Percentiles rank a stretch among this genome's conserved stretches.
phyloP scores from a whole-genome alignment of 176 grass and related monocot species.

The sorghum (Sorghum bicolor) region Sorghum_bicolor_NCBIv3 NC_012879.2:60381001-60381500 shows the following conservation, averaged over 20 bases:
- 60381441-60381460: too few relatives aligned
- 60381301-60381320: neutral
- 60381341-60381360: constrained; percentile 24
- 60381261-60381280: too few relatives aligned
- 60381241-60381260: neutral
- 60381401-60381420: neutral
- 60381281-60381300: neutral
- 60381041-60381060: constrained; percentile 18
- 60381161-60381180: constrained; percentile 5
- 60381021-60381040: constrained; percentile 4
- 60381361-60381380: too few relatives aligned
- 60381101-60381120: neutral
- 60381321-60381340: neutral
- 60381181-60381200: constrained; percentile 25
- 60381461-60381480: too few relatives aligned
- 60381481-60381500: neutral
- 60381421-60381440: neutral
- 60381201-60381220: neutral
- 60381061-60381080: constrained; percentile 25
- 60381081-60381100: neutral
- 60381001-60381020: neutral
- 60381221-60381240: constrained; percentile 3
- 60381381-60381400: neutral
- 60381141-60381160: constrained; percentile 1
- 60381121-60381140: constrained; percentile 13